Percentiles rank a stretch among this genome's conserved stretches.
phyloP scores from a whole-genome alignment of 2,329 filamentous ascomycete genomes.

The Tolypocladium cylindrosporum region DNA sequence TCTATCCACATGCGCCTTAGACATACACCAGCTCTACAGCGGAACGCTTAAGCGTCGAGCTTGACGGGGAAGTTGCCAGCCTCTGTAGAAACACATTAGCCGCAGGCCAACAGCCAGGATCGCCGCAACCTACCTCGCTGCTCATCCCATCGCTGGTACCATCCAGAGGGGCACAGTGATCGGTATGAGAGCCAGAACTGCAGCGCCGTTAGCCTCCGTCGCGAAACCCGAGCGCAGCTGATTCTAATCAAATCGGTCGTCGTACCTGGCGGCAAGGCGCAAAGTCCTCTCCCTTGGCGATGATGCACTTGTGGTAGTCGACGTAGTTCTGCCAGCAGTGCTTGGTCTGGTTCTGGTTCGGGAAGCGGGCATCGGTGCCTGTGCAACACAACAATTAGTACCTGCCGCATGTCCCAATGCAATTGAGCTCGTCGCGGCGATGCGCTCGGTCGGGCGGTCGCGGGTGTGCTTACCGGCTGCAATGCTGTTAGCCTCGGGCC shows the following conservation, averaged over 20 bases:
- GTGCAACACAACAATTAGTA: conserved; percentile 7
- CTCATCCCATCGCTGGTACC: conserved; percentile 92
- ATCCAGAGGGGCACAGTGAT: conserved; percentile 92
- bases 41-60: conserved; percentile 43
- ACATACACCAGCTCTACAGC: conserved; percentile 10
- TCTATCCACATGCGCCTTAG: conserved; percentile 9
- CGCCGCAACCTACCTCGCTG: conserved; percentile 66
- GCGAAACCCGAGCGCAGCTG: neutral
- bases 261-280: conserved; percentile 89
- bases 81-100: conserved; percentile 34
- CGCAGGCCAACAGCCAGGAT: neutral
- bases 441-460: conserved; percentile 6
- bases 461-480: conserved; percentile 32
- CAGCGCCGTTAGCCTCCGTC: conserved; percentile 9
- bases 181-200: conserved; percentile 96
- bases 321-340: conserved; percentile 99
- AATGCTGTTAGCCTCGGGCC: conserved; percentile 30
- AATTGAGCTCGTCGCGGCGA: conserved; percentile 18
- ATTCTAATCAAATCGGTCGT: neutral
- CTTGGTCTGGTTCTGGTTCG: conserved; percentile 97
- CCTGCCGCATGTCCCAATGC: conserved; percentile 1
- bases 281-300: conserved; percentile 97
- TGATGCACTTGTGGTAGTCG: conserved; percentile 99
- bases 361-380: conserved; percentile 99
- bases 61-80: conserved; percentile 59